These are phyloP conservation scores for Neurospora crassa DNA, from an alignment of 2,329 filamentous ascomycete genomes.

Conservation along the genomic window DNA sequence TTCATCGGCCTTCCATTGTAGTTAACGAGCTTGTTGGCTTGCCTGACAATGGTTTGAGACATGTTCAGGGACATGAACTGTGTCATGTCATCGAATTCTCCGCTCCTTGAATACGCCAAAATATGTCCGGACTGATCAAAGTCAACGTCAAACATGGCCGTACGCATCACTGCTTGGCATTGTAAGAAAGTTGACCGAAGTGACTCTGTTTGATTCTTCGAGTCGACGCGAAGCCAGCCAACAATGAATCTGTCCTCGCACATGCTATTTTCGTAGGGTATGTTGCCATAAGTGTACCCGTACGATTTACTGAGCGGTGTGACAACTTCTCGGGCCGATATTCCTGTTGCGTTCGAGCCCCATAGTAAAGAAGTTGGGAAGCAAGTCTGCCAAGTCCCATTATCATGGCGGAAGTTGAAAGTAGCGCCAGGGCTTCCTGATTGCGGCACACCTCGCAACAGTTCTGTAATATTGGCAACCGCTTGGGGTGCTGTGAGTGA, in stretches of 20 bases:
- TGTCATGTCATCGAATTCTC: background rate
- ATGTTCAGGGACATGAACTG: background rate
- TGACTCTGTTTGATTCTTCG: no score
- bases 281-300: no score
- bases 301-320: no score
- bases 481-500: no score
- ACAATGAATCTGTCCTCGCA: background rate
- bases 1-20: no score
- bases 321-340: background rate
- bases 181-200: background rate
- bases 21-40: background rate
- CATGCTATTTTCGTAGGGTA: no score
- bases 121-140: constrained; percentile 21
- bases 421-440: no score
- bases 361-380: no score
- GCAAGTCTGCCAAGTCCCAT: background rate
- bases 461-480: no score
- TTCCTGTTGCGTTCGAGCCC: no score
- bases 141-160: constrained; percentile 25
- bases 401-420: background rate
- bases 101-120: constrained; percentile 25
- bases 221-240: background rate
- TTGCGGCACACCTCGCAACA: no score
- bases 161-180: constrained; percentile 15
- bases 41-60: background rate